Conservation (phyloP, 2,329 filamentous ascomycete species). For the Mycosphaerelloides madeirae region DNA sequence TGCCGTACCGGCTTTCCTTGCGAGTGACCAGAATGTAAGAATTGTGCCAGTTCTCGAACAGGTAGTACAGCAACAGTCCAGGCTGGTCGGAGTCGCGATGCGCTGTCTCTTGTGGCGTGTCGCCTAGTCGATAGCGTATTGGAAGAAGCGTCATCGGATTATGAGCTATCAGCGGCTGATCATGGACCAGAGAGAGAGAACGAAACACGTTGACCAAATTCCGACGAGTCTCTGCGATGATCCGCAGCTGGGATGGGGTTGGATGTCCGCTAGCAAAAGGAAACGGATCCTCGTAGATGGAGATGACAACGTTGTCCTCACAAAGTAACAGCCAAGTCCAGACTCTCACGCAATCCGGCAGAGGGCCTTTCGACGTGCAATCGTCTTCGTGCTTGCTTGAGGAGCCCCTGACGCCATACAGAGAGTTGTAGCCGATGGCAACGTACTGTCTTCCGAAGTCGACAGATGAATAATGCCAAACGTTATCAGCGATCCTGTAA, state of each 20-base stretch:
- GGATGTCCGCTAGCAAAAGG: constrained; percentile 36
- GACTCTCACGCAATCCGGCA: constrained; percentile 38
- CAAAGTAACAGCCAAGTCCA: constrained; percentile 71
- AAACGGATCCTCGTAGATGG: constrained; percentile 59
- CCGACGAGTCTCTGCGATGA: constrained; percentile 49
- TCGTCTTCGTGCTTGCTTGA: constrained; percentile 1
- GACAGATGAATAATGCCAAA: constrained; percentile 72
- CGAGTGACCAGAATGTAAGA: constrained; percentile 54
- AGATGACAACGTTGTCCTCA: constrained; percentile 65
- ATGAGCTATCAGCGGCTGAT: constrained; percentile 31
- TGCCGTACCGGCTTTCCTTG: constrained; percentile 43
- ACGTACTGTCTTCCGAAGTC: constrained; percentile 66
- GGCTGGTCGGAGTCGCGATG: constrained; percentile 51
- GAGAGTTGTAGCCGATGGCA: constrained; percentile 67
- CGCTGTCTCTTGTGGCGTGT: constrained; percentile 43
- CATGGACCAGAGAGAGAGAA: constrained; percentile 52
- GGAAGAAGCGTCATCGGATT: constrained; percentile 42
- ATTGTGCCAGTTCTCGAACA: constrained; percentile 63
- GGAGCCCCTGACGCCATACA: constrained; percentile 37
- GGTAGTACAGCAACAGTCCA: constrained; percentile 60
- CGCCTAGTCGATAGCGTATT: constrained; percentile 42
- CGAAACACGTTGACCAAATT: constrained; percentile 59
- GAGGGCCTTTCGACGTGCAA: background rate
- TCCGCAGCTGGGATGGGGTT: constrained; percentile 41
- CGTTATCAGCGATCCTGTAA: constrained; percentile 60